phyloP scores from a whole-genome alignment of 768 basidiomycete species.

The Agaricus blazei region DNA sequence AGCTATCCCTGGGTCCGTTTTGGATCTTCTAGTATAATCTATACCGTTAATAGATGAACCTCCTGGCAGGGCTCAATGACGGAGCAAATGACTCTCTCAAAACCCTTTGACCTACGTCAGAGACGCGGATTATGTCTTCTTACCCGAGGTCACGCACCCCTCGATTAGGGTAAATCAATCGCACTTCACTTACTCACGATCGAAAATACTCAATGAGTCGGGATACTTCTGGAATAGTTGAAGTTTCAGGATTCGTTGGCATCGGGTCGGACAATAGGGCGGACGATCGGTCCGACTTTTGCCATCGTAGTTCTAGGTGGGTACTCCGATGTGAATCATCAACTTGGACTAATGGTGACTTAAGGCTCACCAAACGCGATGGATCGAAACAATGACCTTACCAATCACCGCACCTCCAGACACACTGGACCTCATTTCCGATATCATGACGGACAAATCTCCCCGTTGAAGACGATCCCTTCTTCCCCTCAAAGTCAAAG shows the following conservation, averaged over 20 bases:
- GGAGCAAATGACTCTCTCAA: too few species aligned
- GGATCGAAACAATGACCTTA: conserved; percentile 36
- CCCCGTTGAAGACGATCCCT: conserved; percentile 23
- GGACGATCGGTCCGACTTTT: conserved; percentile 26
- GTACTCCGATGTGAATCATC: not conserved
- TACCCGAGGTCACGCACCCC: not conserved
- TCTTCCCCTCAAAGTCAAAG: conserved; percentile 32
- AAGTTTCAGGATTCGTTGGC: conserved; percentile 30
- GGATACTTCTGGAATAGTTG: conserved; percentile 22
- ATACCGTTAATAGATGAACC: too few species aligned
- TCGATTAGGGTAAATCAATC: not conserved
- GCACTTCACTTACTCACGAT: conserved; percentile 20
- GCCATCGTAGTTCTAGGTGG: conserved; percentile 49
- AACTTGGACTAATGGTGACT: not conserved
- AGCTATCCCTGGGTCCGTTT: too few species aligned
- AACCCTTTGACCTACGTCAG: not conserved
- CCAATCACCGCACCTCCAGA: conserved; percentile 56
- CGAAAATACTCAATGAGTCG: conserved; percentile 12
- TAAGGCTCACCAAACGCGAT: conserved; percentile 55
- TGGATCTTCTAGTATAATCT: too few species aligned
- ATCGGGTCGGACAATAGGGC: conserved; percentile 58
- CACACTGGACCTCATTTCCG: conserved; percentile 35
- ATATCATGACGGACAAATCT: conserved; percentile 56
- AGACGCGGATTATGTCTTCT: not conserved
- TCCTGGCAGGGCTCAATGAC: too few species aligned